phyloP scores from a whole-genome alignment of 2,329 filamentous ascomycete genomes.

The Colletotrichum somersetense region DNA sequence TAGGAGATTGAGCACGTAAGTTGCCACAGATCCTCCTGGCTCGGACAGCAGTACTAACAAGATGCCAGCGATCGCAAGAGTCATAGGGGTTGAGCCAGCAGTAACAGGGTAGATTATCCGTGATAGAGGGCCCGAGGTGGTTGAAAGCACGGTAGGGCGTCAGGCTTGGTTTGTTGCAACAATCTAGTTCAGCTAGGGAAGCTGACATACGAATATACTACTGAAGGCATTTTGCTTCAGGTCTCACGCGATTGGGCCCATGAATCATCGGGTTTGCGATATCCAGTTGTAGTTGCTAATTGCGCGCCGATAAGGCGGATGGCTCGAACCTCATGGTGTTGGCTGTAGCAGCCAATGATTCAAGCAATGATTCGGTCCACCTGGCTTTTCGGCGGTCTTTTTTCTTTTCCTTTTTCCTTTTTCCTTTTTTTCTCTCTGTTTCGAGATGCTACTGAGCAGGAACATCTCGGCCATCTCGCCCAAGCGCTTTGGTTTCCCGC shows the following conservation, averaged over 20 bases:
- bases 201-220: constrained; percentile 38
- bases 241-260: constrained; percentile 5
- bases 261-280: constrained; percentile 10
- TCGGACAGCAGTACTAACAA: background rate
- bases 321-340: background rate
- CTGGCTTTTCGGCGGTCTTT: too few species aligned
- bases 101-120: constrained; percentile 17
- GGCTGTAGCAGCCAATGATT: background rate
- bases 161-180: constrained; percentile 35
- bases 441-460: background rate
- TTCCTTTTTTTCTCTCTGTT: too few species aligned
- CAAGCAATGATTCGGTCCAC: background rate
- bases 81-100: constrained; percentile 36
- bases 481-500: background rate
- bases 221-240: constrained; percentile 19
- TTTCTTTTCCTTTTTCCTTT: background rate
- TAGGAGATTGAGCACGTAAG: constrained; percentile 96
- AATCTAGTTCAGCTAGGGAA: constrained; percentile 30
- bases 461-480: background rate
- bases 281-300: constrained; percentile 7
- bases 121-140: constrained; percentile 31
- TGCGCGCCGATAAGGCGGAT: constrained; percentile 11
- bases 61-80: constrained; percentile 50
- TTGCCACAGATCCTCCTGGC: constrained; percentile 46
- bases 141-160: constrained; percentile 37